phyloP scores from a whole-genome alignment of 768 basidiomycete genomes.

The Tricholoma bakamatsutake region DNA sequence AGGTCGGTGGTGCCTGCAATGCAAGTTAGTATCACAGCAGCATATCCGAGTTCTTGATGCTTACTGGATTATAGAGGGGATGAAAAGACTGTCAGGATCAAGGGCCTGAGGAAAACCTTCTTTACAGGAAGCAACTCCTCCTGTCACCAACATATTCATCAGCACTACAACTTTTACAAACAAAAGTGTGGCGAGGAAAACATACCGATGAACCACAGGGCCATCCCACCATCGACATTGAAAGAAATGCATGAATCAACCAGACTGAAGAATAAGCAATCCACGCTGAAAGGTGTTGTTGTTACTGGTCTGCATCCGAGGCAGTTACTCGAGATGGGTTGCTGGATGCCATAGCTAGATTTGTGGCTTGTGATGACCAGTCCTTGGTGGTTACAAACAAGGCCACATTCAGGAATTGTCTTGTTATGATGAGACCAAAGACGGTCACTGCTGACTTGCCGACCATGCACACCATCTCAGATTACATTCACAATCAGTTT shows the following conservation, averaged over 20 bases:
- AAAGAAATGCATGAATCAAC: too few relatives aligned
- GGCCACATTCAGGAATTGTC: neutral
- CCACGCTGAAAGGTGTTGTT: too few relatives aligned
- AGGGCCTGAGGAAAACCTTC: neutral
- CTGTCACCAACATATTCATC: neutral
- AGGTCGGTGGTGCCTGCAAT: neutral
- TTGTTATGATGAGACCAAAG: neutral
- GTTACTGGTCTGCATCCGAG: too few relatives aligned
- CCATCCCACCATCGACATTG: too few relatives aligned
- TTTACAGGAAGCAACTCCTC: constrained; percentile 5
- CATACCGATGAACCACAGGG: neutral
- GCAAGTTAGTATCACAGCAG: neutral
- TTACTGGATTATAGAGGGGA: neutral
- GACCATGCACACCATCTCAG: too few relatives aligned
- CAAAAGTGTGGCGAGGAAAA: neutral
- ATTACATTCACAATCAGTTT: constrained; percentile 14
- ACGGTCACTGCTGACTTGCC: too few relatives aligned
- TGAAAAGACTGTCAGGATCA: neutral
- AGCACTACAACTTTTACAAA: neutral
- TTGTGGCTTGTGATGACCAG: constrained; percentile 13
- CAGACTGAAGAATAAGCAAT: too few relatives aligned
- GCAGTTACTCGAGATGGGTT: too few relatives aligned
- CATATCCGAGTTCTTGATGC: neutral
- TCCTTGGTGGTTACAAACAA: neutral
- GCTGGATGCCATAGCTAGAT: too few relatives aligned